These are phyloP conservation scores for Dinochytrium kinnereticum DNA, from an alignment of 371 early-diverging fungal species.

Conservation along the genomic window DNA sequence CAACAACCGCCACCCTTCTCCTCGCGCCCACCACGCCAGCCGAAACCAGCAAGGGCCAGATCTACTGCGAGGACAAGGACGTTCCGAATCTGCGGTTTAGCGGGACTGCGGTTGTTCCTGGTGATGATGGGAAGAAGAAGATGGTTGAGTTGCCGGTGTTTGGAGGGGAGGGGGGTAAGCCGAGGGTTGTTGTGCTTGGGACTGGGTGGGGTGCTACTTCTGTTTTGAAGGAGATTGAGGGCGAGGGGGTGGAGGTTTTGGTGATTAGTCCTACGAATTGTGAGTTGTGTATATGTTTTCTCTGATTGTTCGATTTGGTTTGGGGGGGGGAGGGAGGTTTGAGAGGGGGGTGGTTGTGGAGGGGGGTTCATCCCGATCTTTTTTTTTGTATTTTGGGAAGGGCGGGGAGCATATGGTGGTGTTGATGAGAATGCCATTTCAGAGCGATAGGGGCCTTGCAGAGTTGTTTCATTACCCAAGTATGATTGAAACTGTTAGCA, in stretches of 20 bases:
- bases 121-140: neutral
- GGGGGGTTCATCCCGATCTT: neutral
- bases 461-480: too few relatives aligned
- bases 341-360: neutral
- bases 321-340: neutral
- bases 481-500: too few relatives aligned
- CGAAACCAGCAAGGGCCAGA: neutral
- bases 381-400: neutral
- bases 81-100: neutral
- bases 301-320: conserved; percentile 60
- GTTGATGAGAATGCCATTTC: too few relatives aligned
- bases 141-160: neutral
- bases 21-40: neutral
- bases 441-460: too few relatives aligned
- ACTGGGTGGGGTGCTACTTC: conserved; percentile 82
- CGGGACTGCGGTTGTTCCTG: neutral
- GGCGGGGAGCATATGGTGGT: neutral
- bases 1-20: too few relatives aligned
- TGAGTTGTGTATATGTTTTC: conserved; percentile 11
- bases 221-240: conserved; percentile 59
- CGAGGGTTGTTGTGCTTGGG: conserved; percentile 70
- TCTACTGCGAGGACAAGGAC: neutral
- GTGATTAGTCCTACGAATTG: conserved; percentile 38
- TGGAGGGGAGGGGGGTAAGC: conserved; percentile 21
- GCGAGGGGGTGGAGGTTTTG: conserved; percentile 30